Conservation (phyloP, 2,329 filamentous ascomycete species). For the Cladosporium phlei region DNA sequence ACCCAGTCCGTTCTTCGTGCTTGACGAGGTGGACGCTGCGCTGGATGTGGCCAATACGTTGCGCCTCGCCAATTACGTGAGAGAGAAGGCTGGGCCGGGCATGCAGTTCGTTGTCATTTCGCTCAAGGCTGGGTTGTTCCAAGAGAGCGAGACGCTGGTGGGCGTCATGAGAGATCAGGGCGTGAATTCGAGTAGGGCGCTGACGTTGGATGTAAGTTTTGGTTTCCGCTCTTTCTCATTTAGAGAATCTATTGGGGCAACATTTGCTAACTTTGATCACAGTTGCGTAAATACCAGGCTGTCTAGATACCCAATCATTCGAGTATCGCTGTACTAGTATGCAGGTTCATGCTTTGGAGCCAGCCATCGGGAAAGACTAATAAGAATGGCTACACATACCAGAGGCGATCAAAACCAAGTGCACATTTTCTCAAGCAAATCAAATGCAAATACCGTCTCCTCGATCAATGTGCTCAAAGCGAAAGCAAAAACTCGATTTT, state of each 20-base stretch:
- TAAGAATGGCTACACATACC: too few species aligned
- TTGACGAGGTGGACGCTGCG: slow-evolving; percentile 96
- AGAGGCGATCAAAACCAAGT: too few species aligned
- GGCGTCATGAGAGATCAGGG: slow-evolving; percentile 94
- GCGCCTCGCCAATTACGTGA: slow-evolving; percentile 93
- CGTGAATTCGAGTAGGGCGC: slow-evolving; percentile 82
- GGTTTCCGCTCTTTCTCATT: too few species aligned
- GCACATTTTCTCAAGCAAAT: too few species aligned
- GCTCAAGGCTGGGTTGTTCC: slow-evolving; percentile 91
- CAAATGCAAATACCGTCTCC: too few species aligned
- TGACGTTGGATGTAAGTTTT: slow-evolving; percentile 87
- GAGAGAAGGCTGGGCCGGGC: slow-evolving; percentile 86
- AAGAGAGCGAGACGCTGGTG: slow-evolving; percentile 91
- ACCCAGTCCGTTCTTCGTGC: slow-evolving; percentile 92
- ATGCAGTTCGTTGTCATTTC: slow-evolving; percentile 99
- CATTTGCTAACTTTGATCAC: background rate
- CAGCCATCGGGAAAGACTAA: too few species aligned
- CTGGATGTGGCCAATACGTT: slow-evolving; percentile 97
- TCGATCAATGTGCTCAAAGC: too few species aligned
- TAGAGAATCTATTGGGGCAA: background rate
- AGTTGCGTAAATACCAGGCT: slow-evolving; percentile 12
- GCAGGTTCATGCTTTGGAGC: too few species aligned
- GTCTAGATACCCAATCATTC: background rate
- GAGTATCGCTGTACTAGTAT: too few species aligned
- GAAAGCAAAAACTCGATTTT: too few species aligned